These are phyloP conservation scores for Strobilomyces confusus DNA, from an alignment of 768 basidiomycete genomes.

Conservation along the genomic window DNA sequence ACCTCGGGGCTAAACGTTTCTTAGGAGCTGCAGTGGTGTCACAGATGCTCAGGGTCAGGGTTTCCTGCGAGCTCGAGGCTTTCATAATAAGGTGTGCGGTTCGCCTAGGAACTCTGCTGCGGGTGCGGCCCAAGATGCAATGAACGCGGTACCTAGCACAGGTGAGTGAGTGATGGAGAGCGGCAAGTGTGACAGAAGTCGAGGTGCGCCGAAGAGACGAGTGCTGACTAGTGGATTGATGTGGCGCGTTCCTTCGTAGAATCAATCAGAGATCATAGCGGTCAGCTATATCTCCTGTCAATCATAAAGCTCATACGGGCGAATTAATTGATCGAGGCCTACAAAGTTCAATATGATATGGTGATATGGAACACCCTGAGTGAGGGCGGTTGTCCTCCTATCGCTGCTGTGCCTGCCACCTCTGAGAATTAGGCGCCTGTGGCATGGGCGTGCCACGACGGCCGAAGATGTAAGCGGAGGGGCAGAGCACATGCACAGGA, in stretches of 20 bases:
- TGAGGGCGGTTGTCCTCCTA: not conserved
- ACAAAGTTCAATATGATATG: conserved; percentile 11
- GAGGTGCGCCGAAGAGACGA: not conserved
- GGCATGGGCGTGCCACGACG: too few relatives aligned
- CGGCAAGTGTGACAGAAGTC: not conserved
- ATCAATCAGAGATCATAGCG: not conserved
- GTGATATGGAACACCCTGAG: not conserved
- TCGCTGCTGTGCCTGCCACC: too few relatives aligned
- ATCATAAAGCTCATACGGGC: conserved; percentile 1
- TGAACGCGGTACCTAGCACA: not conserved
- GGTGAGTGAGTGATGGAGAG: not conserved
- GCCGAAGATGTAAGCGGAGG: not conserved
- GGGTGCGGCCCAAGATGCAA: not conserved
- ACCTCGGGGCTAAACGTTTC: not conserved
- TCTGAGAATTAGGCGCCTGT: too few relatives aligned
- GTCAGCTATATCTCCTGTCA: not conserved
- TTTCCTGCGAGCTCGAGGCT: conserved; percentile 11
- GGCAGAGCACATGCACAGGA: conserved; percentile 11
- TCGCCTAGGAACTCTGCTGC: not conserved
- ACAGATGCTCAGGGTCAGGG: conserved; percentile 19
- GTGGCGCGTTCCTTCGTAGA: not conserved
- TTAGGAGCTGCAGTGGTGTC: not conserved
- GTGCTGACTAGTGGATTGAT: not conserved
- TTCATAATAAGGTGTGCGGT: conserved; percentile 5
- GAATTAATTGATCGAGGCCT: not conserved